Evolutionary conservation across 768 basidiomycete genomes (phyloP).

Genomic region (Hortiboletus campestris): DNA sequence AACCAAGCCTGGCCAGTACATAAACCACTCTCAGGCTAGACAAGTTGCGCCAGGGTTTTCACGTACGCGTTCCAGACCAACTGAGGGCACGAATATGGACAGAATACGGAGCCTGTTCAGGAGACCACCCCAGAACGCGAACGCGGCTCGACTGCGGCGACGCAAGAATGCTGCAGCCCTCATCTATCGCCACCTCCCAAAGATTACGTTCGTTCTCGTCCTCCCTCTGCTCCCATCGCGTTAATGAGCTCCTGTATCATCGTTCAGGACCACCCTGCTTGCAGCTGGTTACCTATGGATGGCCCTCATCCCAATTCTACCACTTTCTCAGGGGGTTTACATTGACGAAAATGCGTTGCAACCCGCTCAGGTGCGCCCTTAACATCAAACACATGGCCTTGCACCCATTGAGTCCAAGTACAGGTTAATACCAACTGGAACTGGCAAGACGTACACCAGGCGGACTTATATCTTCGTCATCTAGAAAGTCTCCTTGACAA

Average conservation of each 20-base stretch:
- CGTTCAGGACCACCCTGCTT: conserved; percentile 54
- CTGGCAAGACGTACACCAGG: conserved; percentile 86
- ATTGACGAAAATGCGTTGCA: conserved; percentile 97
- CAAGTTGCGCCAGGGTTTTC: neutral
- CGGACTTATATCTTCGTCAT: conserved; percentile 75
- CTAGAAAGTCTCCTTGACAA: conserved; percentile 60
- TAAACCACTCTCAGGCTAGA: neutral
- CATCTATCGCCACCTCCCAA: conserved; percentile 34
- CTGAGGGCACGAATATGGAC: conserved; percentile 17
- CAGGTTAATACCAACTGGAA: conserved; percentile 91
- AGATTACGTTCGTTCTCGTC: conserved; percentile 26
- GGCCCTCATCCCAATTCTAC: conserved; percentile 64
- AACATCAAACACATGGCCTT: neutral
- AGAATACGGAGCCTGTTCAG: conserved; percentile 18
- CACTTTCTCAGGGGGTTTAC: conserved; percentile 67
- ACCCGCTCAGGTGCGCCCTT: conserved; percentile 71
- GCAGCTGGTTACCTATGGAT: conserved; percentile 80
- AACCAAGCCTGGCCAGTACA: neutral
- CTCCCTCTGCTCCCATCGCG: neutral
- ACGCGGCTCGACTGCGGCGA: conserved; percentile 44
- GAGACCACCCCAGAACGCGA: conserved; percentile 27
- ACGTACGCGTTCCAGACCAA: neutral
- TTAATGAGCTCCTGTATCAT: neutral
- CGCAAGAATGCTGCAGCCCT: conserved; percentile 37
- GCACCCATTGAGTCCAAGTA: conserved; percentile 2